Base-by-base conservation (phyloP, 2,329 filamentous ascomycete species). In the Colletotrichum tamarilloi region DNA sequence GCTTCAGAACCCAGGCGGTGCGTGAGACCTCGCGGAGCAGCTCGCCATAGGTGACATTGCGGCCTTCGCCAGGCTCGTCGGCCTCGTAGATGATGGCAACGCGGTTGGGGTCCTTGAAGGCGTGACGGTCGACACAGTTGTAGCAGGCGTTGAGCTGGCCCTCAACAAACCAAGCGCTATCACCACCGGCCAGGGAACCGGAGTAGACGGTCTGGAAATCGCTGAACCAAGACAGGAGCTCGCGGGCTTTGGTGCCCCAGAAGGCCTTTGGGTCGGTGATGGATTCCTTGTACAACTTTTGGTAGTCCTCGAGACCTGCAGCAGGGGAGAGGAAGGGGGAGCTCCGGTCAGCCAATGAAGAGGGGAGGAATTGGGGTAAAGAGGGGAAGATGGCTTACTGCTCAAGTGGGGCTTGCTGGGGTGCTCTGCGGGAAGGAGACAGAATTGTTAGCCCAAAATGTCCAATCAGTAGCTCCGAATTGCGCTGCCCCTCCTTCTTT, bases 81-180 rank as follows among this genome's bases (percentile, higher is more conserved):
- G 95, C 96, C 87, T 99, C 97, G 87, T 98, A 99, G 86, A 98
- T 98, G 85, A 99, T 97, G 82, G 97, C 97, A 60, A 97, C 92
- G 85, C 93, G 95, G 86, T 98, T 87, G 60, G 97, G 97, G 85
- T 98, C 92, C 85, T 95, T 95, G 85, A 97, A 90, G n/a, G 97
- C 97, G 84, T 98, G 96, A 75, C 97, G 94, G 81, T 99, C 97
- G 76, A 99, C 92, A 81, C 95, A 97, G 88, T 99, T 99, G 91
- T 95, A 98, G 32, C 94, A 97, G 75, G 97, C 97, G 80, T 99
- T 99, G 80, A 99, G 88, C 79, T 92, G 91, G 77, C 97, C 97
- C 86, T 98, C 97, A 74, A 95, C 85, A 82, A 98, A 99, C 96
- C 97, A 99, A 75, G 95, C 94, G 80, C 89, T 92, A 86, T 99